Conservation (phyloP, 2,329 filamentous ascomycete genomes). For the Fusarium cicatricum region DNA sequence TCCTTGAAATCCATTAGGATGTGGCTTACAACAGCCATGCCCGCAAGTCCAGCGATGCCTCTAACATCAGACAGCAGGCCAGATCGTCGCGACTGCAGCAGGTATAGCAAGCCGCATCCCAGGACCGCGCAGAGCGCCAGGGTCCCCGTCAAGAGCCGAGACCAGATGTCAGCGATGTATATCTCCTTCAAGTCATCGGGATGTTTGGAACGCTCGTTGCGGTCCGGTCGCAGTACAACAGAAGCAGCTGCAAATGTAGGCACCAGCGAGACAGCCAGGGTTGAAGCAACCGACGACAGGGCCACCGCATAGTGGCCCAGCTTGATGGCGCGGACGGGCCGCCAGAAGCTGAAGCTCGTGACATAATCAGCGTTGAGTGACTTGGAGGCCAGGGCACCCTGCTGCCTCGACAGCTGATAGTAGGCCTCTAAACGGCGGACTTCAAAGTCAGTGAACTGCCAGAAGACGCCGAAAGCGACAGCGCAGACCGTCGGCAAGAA, state of each 20-base stretch:
- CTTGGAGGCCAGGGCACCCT: conserved; percentile 68
- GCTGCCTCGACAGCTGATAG: conserved; percentile 68
- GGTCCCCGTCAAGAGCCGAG: conserved; percentile 65
- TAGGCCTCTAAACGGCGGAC: conserved; percentile 73
- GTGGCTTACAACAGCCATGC: conserved; percentile 78
- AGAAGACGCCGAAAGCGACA: conserved; percentile 69
- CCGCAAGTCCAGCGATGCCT: conserved; percentile 76
- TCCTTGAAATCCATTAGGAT: conserved; percentile 78
- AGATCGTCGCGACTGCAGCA: conserved; percentile 68
- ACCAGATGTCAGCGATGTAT: conserved; percentile 64
- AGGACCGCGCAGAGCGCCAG: conserved; percentile 66
- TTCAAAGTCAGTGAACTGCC: conserved; percentile 72
- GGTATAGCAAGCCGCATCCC: conserved; percentile 65
- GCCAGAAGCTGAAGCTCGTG: conserved; percentile 71
- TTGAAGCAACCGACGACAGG: conserved; percentile 69
- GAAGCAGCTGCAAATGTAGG: conserved; percentile 73
- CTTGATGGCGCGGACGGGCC: conserved; percentile 69
- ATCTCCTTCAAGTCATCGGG: conserved; percentile 61
- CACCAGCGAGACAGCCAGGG: conserved; percentile 72
- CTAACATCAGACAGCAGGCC: conserved; percentile 74
- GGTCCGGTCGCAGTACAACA: conserved; percentile 64
- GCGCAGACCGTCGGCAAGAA: conserved; percentile 69
- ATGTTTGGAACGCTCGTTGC: conserved; percentile 52
- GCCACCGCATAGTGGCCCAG: conserved; percentile 74
- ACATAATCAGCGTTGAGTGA: conserved; percentile 80